Evolutionary conservation across 2,329 filamentous ascomycete species (phyloP).

Genomic region (Amylocarpus encephaloides): DNA sequence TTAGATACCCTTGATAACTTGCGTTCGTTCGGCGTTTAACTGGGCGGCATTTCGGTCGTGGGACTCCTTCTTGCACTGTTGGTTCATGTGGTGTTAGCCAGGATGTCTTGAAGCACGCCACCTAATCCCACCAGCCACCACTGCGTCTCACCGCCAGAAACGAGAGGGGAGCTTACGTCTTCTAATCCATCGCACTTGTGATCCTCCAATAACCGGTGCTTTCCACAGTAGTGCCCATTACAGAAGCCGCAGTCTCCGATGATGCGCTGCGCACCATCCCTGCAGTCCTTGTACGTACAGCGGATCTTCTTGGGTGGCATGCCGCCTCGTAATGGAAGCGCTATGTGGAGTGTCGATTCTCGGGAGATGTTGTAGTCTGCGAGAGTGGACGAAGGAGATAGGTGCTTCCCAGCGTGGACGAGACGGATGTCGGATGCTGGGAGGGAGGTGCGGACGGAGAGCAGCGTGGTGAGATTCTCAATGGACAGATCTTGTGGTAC

Average conservation of each 20-base stretch:
- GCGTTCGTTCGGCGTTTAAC: constrained; percentile 85
- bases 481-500: constrained; percentile 48
- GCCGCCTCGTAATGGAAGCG: constrained; percentile 46
- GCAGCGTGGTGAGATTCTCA: constrained; percentile 47
- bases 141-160: constrained; percentile 12
- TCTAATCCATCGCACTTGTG: constrained; percentile 91
- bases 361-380: constrained; percentile 41
- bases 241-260: constrained; percentile 97
- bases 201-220: constrained; percentile 87
- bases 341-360: constrained; percentile 47
- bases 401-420: constrained; percentile 51
- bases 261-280: constrained; percentile 80
- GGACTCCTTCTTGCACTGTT: constrained; percentile 88
- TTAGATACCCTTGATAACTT: constrained; percentile 86
- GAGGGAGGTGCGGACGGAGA: constrained; percentile 51
- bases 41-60: constrained; percentile 91
- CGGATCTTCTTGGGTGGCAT: constrained; percentile 73
- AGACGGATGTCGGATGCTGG: constrained; percentile 46
- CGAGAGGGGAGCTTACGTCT: constrained; percentile 53
- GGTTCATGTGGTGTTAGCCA: constrained; percentile 33
- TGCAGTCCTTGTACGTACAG: constrained; percentile 87
- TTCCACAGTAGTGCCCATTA: constrained; percentile 87
- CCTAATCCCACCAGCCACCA: constrained; percentile 39
- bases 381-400: constrained; percentile 38
- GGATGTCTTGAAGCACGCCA: constrained; percentile 29